Evolutionary conservation across 768 basidiomycete genomes (phyloP), one percentile per base, ranked within the genome.

Genomic region (Rhizopogon vesiculosus): DNA sequence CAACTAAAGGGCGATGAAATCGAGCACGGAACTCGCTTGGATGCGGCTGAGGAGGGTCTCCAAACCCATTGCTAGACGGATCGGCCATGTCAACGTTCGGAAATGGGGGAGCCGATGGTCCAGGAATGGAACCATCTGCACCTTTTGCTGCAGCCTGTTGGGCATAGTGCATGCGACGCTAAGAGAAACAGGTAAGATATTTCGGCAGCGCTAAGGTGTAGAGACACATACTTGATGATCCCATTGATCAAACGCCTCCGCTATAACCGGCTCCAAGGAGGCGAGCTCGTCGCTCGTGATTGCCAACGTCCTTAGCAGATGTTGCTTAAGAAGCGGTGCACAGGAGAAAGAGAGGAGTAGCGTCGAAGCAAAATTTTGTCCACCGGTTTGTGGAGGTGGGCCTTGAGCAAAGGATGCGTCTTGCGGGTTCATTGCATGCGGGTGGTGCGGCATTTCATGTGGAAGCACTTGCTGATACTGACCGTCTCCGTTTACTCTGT

Each of bases 241-340:
- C 91, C 91, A 93, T 41, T 87, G 85, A 56, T 93, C 91, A 80
- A 89, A 93, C 16, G 89, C 89, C 44, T 87, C 85, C 5, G 91
- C 89, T 45, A 93, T 86, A 61, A 90, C 75, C 28, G 89, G 87
- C 64, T 92, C 87, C 49, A 93, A 72, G 9, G 86, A 83, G 3
- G 83, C 84, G 16, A 93, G 78, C 63, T 93, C 91, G 51, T 91
- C 89, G 69, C 82, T 83, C 29, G 87, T 83, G 82, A 92, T 85
- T 59, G 80, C 78, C 46, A 93, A 73, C 5, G 81, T 83, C 48
- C 87, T 82, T 33, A 92, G 69, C 29, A 91, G 74, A 61, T 91
- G 87, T 55, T 84, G 82, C 71, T 90, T 93, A 59, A 91, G 73
- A 53, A 85, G 69, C 7, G 86, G 87, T 0, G 85, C 82, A 63